A percentile compares a stretch with the other conserved stretches of the same genome.
These are phyloP conservation scores for Trifolium dubium DNA, from an alignment of 306 rosid genomes.

Conservation along the genomic window DNA sequence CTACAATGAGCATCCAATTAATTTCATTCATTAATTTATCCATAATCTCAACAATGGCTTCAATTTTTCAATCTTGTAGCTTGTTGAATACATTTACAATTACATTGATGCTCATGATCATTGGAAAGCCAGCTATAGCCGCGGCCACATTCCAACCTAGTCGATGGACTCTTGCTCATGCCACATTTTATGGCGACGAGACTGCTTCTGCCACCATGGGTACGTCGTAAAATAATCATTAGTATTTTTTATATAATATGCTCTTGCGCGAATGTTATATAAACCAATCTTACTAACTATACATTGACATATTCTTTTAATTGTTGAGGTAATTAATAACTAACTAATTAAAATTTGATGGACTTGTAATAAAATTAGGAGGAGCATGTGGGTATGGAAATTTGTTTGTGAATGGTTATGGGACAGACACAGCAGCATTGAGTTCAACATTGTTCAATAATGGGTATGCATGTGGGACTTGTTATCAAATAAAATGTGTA, in stretches of 20 bases:
- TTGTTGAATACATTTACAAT: conserved; percentile 40
- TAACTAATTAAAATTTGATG: neutral
- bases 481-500: conserved; percentile 73
- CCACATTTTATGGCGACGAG: conserved; percentile 94
- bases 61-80: conserved; percentile 42
- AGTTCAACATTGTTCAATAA: conserved; percentile 84
- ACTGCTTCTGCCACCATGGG: conserved; percentile 85
- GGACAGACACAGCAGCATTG: conserved; percentile 76
- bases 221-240: conserved; percentile 16
- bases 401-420: conserved; percentile 76
- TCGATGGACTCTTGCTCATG: conserved; percentile 65
- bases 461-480: conserved; percentile 86
- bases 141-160: conserved; percentile 55
- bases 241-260: neutral
- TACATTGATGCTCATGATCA: conserved; percentile 43
- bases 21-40: conserved; percentile 14
- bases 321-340: too few species aligned
- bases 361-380: conserved; percentile 46
- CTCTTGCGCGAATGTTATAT: too few species aligned
- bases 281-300: too few species aligned
- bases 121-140: conserved; percentile 34
- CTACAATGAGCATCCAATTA: conserved; percentile 29
- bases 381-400: conserved; percentile 96
- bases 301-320: neutral
- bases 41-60: conserved; percentile 51